A percentile compares a stretch with the other conserved stretches of the same genome.
Conservation (phyloP, 495 filamentous ascomycete genomes). For the Mycothermus thermophilus region DNA sequence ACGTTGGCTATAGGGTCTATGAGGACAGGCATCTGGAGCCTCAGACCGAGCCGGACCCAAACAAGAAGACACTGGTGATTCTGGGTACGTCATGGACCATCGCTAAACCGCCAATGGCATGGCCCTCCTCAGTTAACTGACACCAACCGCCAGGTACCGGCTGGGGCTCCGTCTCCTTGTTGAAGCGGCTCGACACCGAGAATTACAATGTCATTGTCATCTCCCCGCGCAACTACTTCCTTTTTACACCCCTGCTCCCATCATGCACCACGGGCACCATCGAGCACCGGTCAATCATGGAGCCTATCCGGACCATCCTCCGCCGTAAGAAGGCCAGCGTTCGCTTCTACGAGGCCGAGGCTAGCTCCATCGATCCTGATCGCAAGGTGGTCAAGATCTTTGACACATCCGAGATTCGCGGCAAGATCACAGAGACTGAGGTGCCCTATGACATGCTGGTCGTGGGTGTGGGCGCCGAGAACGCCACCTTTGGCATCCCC, state of each 20-base stretch:
- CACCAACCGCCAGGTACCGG: slow-evolving; percentile 69
- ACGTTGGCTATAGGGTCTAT: slow-evolving; percentile 70
- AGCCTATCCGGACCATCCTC: slow-evolving; percentile 88
- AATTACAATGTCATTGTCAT: slow-evolving; percentile 98
- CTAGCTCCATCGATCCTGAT: slow-evolving; percentile 89
- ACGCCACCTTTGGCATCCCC: slow-evolving; percentile 94
- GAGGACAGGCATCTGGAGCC: slow-evolving; percentile 64
- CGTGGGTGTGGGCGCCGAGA: slow-evolving; percentile 92
- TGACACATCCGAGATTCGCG: slow-evolving; percentile 88
- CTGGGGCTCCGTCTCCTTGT: slow-evolving; percentile 90
- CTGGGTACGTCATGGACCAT: too few relatives aligned
- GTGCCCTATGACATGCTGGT: slow-evolving; percentile 98
- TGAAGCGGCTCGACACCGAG: slow-evolving; percentile 96
- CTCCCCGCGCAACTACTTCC: slow-evolving; percentile 97
- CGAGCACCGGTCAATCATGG: slow-evolving; percentile 99
- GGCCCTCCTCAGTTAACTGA: too few relatives aligned
- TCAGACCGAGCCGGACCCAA: slow-evolving; percentile 65
- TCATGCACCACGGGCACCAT: slow-evolving; percentile 95
- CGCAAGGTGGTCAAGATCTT: slow-evolving; percentile 75
- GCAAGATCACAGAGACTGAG: slow-evolving; percentile 66
- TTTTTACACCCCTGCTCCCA: slow-evolving; percentile 93
- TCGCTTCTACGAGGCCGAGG: slow-evolving; percentile 96
- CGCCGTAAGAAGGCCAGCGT: slow-evolving; percentile 83
- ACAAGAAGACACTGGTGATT: slow-evolving; percentile 94
- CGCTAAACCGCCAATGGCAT: too few relatives aligned